A percentile compares a stretch with the other conserved stretches of the same genome.
These are phyloP conservation scores for Termitomyces eurrhizus DNA, from an alignment of 768 basidiomycete genomes.

Conservation along the genomic window DNA sequence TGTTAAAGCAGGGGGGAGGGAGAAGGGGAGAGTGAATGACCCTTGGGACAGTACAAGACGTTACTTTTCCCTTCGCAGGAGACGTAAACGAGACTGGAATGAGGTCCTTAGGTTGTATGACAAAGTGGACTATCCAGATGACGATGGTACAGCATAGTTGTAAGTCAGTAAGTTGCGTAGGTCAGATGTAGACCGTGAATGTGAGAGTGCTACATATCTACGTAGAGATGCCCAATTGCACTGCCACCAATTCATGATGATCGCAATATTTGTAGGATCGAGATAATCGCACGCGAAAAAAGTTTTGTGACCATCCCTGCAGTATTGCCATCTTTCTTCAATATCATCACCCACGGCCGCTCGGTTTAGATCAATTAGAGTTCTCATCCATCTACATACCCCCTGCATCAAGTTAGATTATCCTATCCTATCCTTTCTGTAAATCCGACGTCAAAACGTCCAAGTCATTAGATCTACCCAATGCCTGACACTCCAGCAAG, in stretches of 20 bases:
- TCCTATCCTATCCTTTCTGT: constrained; percentile 13
- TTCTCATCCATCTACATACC: constrained; percentile 4
- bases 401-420: constrained; percentile 9
- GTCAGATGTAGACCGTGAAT: background rate
- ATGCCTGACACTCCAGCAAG: background rate
- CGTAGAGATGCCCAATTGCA: constrained; percentile 4
- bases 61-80: constrained; percentile 76
- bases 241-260: constrained; percentile 8
- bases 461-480: background rate
- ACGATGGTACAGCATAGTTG: constrained; percentile 16
- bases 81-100: constrained; percentile 88
- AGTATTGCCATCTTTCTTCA: constrained; percentile 1
- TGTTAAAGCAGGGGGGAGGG: constrained; percentile 48
- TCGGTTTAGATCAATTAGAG: background rate
- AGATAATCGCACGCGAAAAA: constrained; percentile 8
- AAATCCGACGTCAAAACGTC: constrained; percentile 7
- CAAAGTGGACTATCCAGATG: constrained; percentile 75
- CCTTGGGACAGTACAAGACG: constrained; percentile 66
- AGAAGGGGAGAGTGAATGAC: constrained; percentile 69
- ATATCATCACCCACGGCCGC: constrained; percentile 7
- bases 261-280: background rate
- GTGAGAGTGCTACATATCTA: no score
- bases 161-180: constrained; percentile 14
- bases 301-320: background rate
- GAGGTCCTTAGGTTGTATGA: constrained; percentile 81